Evolutionary conservation across 495 filamentous ascomycete genomes (phyloP).

Genomic region (Massariosphaeria phaeospora): DNA sequence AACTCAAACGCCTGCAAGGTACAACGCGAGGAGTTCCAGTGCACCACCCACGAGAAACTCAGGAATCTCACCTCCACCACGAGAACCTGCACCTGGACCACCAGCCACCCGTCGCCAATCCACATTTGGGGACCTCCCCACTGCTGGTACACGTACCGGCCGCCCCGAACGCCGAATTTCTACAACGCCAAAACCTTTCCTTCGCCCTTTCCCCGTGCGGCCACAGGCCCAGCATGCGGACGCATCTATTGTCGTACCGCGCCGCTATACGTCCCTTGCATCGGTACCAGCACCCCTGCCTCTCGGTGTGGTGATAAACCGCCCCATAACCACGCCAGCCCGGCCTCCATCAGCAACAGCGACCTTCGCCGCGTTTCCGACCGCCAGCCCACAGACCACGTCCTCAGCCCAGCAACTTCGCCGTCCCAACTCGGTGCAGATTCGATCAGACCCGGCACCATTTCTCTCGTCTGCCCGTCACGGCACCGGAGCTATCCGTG

Average conservation of each 20-base stretch:
- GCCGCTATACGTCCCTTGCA: slow-evolving; percentile 26
- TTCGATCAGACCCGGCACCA: slow-evolving; percentile 36
- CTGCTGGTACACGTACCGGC: not conserved
- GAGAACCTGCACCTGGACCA: slow-evolving; percentile 14
- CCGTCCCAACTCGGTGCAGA: slow-evolving; percentile 38
- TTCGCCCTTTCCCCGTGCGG: slow-evolving; percentile 27
- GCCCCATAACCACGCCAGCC: slow-evolving; percentile 22
- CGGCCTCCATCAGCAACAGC: slow-evolving; percentile 4
- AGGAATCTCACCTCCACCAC: slow-evolving; percentile 19
- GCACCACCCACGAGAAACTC: slow-evolving; percentile 23
- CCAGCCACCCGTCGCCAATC: slow-evolving; percentile 22
- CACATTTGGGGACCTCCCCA: slow-evolving; percentile 21
- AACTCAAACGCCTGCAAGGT: slow-evolving; percentile 3
- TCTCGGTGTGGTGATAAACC: slow-evolving; percentile 20
- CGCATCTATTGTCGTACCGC: slow-evolving; percentile 24
- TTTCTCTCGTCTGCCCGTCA: slow-evolving; percentile 33
- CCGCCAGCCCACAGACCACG: not conserved
- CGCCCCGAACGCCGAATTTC: slow-evolving; percentile 10
- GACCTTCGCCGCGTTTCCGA: slow-evolving; percentile 15
- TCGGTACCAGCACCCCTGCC: slow-evolving; percentile 27
- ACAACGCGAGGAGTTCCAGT: slow-evolving; percentile 24
- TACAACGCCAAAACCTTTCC: slow-evolving; percentile 23
- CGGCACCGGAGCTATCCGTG: slow-evolving; percentile 8
- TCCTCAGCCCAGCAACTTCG: slow-evolving; percentile 16
- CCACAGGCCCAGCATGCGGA: slow-evolving; percentile 25